A percentile compares a stretch with the other conserved stretches of the same genome.
Conservation (phyloP, 495 filamentous ascomycete genomes). For the Penicillium ochrochloron region DNA sequence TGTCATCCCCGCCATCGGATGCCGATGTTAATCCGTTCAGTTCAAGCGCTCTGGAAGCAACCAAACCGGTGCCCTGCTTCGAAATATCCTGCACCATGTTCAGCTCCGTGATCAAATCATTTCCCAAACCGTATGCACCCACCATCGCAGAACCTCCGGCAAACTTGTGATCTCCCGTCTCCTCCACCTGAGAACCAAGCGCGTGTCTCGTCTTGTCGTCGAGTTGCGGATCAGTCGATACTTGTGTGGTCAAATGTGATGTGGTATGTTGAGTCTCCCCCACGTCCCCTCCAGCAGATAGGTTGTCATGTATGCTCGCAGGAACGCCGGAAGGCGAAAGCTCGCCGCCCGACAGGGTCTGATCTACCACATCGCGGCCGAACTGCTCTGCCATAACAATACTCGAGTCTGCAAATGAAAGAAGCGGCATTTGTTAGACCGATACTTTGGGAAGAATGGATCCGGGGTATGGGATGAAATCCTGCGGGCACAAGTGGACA, state of each 20-base stretch:
- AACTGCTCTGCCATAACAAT: slow-evolving; percentile 85
- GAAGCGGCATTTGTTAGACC: slow-evolving; percentile 46
- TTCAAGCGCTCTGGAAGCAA: slow-evolving; percentile 50
- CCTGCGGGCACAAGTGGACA: slow-evolving; percentile 12
- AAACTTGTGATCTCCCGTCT: slow-evolving; percentile 37
- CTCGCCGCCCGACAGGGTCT: slow-evolving; percentile 75
- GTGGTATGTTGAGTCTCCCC: slow-evolving; percentile 52
- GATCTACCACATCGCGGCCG: slow-evolving; percentile 78
- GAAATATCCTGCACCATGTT: slow-evolving; percentile 38
- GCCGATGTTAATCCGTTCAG: slow-evolving; percentile 46
- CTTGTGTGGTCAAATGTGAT: slow-evolving; percentile 36
- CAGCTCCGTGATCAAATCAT: slow-evolving; percentile 22
- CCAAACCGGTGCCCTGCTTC: slow-evolving; percentile 40
- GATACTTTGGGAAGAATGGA: slow-evolving; percentile 31
- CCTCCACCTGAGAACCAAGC: slow-evolving; percentile 24
- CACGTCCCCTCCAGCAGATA: slow-evolving; percentile 61
- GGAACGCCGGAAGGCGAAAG: slow-evolving; percentile 72
- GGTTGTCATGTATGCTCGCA: slow-evolving; percentile 63
- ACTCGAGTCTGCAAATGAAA: slow-evolving; percentile 55
- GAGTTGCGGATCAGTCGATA: slow-evolving; percentile 31
- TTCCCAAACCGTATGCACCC: slow-evolving; percentile 24
- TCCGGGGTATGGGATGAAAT: slow-evolving; percentile 14
- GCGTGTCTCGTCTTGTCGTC: slow-evolving; percentile 31
- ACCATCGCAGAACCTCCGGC: slow-evolving; percentile 37
- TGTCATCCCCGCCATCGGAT: slow-evolving; percentile 52